Evolutionary conservation across 495 filamentous ascomycete species (phyloP).

Genomic region (Neurospora sp.): DNA sequence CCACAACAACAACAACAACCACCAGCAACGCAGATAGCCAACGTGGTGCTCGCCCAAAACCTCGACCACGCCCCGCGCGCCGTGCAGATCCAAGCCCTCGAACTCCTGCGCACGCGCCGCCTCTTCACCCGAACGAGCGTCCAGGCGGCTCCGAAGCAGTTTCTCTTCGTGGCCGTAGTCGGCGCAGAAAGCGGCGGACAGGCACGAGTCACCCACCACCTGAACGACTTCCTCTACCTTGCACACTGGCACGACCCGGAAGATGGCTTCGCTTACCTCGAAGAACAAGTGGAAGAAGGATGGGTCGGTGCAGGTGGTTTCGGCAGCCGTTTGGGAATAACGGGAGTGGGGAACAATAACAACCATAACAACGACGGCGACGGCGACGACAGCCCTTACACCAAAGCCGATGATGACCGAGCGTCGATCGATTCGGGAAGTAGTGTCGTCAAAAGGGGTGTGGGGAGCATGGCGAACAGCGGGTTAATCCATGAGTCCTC

Average conservation of each 20-base stretch:
- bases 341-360: not conserved
- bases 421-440: conserved; percentile 19
- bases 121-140: conserved; percentile 63
- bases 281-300: conserved; percentile 38
- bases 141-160: conserved; percentile 64
- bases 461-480: not conserved
- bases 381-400: not conserved
- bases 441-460: conserved; percentile 23
- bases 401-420: conserved; percentile 16
- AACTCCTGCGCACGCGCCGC: conserved; percentile 68
- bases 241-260: conserved; percentile 76
- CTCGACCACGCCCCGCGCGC: conserved; percentile 57
- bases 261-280: conserved; percentile 62
- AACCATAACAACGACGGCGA: not conserved
- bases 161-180: conserved; percentile 70
- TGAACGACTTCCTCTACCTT: conserved; percentile 81
- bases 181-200: conserved; percentile 32
- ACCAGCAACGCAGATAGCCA: conserved; percentile 47
- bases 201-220: conserved; percentile 38
- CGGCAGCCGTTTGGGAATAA: not conserved
- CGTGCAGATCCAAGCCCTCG: conserved; percentile 81
- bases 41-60: conserved; percentile 73
- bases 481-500: not conserved
- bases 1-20: not conserved
- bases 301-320: not conserved